A percentile compares a stretch with the other conserved stretches of the same genome.
Evolutionary conservation across 495 filamentous ascomycete genomes (phyloP).

Genomic region (Aspergillus asperescens): DNA sequence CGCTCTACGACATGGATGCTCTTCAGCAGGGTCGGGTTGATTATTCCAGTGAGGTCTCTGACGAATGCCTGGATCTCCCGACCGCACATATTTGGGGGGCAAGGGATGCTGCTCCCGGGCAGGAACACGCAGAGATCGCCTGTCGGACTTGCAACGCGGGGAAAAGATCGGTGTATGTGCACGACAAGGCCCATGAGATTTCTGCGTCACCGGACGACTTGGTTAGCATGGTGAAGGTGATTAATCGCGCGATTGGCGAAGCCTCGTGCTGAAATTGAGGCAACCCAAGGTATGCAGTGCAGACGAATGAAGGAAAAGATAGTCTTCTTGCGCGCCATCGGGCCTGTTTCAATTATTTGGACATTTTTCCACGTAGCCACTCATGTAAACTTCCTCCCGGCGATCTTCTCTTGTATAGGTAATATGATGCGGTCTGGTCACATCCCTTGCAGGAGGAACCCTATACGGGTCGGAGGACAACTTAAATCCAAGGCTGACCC

Average conservation of each 20-base stretch:
- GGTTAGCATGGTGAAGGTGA: slow-evolving; percentile 10
- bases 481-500: too few species aligned
- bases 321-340: too few species aligned
- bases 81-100: slow-evolving; percentile 32
- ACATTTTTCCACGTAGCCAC: too few species aligned
- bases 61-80: slow-evolving; percentile 13
- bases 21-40: slow-evolving; percentile 1
- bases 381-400: too few species aligned
- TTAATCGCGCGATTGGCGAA: slow-evolving; percentile 9
- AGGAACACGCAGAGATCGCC: not conserved
- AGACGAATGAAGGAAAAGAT: too few species aligned
- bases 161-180: slow-evolving; percentile 18
- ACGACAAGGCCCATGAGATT: slow-evolving; percentile 26
- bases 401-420: too few species aligned
- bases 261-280: not conserved
- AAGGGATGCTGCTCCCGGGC: slow-evolving; percentile 11
- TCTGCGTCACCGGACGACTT: slow-evolving; percentile 13
- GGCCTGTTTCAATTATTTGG: too few species aligned
- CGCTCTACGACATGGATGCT: not conserved
- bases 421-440: too few species aligned
- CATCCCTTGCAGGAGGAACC: too few species aligned
- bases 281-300: too few species aligned
- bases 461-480: too few species aligned
- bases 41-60: not conserved
- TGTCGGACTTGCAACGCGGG: slow-evolving; percentile 15